Base-by-base conservation (phyloP, 805 yeast species). In the Saturnispora kantuleensis region DNA sequence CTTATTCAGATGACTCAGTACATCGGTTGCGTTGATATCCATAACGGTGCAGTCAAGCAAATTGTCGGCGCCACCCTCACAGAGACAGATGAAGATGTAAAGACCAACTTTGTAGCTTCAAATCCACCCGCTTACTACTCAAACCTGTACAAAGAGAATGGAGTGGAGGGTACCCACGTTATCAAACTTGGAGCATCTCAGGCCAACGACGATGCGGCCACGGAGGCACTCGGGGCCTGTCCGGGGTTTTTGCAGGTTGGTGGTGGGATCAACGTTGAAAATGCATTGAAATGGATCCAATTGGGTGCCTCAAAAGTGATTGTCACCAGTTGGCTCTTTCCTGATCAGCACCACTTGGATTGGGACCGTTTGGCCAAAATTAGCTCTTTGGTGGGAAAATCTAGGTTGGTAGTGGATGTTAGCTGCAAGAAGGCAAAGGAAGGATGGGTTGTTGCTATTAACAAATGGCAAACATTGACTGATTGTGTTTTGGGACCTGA, bases 381-480 rank as follows among this genome's bases (percentile, higher is more conserved):
- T 13, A 73, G 73, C 12, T 41, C 56, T 0, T 50, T 70, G 16
- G 81, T 90, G 15, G 95, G 95, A 0, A 76, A 71, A 43, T 68
- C 69, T 3, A 67, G 73, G 37, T 64, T 93, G n/a, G 89, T 93
- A 8, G 81, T 93, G 36, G 98, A 93, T 60, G 70, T 93, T 55
- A 86, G 96, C 59, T 90, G 97, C 61, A 73, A 95, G 48, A 35
- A 44, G 11, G 42, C 35, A 10, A 63, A 66, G 13, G 57, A 55
- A n/a, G 18, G 39, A 1, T 93, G 98, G 98, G 73, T 82, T 31
- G 98, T 93, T n/a, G 96, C 97, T 2, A 93, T 88, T 79, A 89
- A 93, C 64, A 84, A 88, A 63, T 93, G 99, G 99, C 97, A 89
- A 60, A 84, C 89, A 0, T 63, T 89, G 28, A 93, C 99, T 0